Percentiles rank a stretch among this genome's conserved stretches.
These are phyloP conservation scores for Clarireedia hainanense DNA, from an alignment of 2,329 filamentous ascomycete genomes.

Conservation along the genomic window DNA sequence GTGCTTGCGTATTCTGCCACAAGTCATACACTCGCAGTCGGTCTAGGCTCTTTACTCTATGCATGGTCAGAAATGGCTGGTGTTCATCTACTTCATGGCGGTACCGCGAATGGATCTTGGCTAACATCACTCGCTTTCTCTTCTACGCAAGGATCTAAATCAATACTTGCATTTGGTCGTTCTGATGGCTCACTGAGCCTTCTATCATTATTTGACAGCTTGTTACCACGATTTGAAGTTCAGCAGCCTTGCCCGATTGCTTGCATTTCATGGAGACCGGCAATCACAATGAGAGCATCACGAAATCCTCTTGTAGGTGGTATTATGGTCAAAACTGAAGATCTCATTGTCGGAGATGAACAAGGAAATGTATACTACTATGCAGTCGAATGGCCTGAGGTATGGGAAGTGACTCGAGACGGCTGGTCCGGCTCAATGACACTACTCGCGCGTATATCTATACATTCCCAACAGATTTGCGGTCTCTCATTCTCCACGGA, in stretches of 20 bases:
- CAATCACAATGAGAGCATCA: conserved; percentile 43
- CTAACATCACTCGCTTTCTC: conserved; percentile 90
- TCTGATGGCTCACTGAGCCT: conserved; percentile 69
- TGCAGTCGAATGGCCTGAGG: conserved; percentile 72
- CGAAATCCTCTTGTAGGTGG: conserved; percentile 37
- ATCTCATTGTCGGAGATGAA: conserved; percentile 82
- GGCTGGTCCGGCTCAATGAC: conserved; percentile 73
- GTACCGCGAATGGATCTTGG: conserved; percentile 44
- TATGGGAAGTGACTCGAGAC: conserved; percentile 53
- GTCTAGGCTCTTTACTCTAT: conserved; percentile 71
- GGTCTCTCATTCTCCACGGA: conserved; percentile 81
- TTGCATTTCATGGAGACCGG: conserved; percentile 75
- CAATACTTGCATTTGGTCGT: conserved; percentile 78
- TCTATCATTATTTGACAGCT: conserved; percentile 65
- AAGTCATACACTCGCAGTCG: conserved; percentile 72
- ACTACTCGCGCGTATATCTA: conserved; percentile 65
- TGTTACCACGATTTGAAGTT: conserved; percentile 64
- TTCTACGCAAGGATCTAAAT: conserved; percentile 63
- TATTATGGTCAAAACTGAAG: conserved; percentile 60
- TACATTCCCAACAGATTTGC: conserved; percentile 86
- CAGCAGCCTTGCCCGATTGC: conserved; percentile 66
- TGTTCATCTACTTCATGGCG: conserved; percentile 47
- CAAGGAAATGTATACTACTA: conserved; percentile 80
- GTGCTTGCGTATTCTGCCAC: conserved; percentile 76
- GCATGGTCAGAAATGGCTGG: conserved; percentile 76